Conservation (phyloP, 768 basidiomycete species). For the Amanita muscaria region DNA sequence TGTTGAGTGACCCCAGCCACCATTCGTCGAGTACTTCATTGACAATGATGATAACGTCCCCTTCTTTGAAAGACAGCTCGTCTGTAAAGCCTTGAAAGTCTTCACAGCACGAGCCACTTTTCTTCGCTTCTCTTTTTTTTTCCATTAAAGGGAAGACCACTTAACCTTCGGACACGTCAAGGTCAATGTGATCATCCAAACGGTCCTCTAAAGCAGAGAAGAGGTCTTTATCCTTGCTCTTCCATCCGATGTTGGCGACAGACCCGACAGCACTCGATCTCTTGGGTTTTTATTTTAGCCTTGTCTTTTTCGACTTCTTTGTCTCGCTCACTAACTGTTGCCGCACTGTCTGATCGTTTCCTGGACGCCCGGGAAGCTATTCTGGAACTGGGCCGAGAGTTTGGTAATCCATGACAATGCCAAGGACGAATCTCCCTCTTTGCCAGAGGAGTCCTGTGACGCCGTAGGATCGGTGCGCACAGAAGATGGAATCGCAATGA, state of each 20-base stretch:
- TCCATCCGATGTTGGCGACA: conserved; percentile 49
- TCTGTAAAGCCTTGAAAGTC: conserved; percentile 71
- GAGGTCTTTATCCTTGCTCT: conserved; percentile 45
- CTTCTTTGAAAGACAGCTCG: conserved; percentile 67
- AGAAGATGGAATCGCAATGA: conserved; percentile 19
- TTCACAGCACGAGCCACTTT: conserved; percentile 58
- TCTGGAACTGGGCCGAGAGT: too few relatives aligned
- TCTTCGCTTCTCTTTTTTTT: conserved; percentile 40
- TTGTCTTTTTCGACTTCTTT: conserved; percentile 29
- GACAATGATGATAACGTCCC: conserved; percentile 67
- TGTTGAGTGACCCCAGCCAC: conserved; percentile 80
- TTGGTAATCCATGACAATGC: too few relatives aligned
- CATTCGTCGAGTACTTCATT: conserved; percentile 82
- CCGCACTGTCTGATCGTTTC: conserved; percentile 53
- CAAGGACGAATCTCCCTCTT: too few relatives aligned
- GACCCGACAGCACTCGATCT: conserved; percentile 54
- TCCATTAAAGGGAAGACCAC: conserved; percentile 20
- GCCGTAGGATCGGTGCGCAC: conserved; percentile 13
- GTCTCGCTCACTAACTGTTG: conserved; percentile 27
- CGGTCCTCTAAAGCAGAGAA: conserved; percentile 50
- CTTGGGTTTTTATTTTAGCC: conserved; percentile 26
- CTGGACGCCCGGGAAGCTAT: conserved; percentile 53
- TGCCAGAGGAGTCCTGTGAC: conserved; percentile 26
- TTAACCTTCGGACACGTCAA: conserved; percentile 19
- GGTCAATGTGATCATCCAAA: conserved; percentile 22